Conservation (phyloP, 2,329 filamentous ascomycete species). For the Stachybotrys chartarum region DNA sequence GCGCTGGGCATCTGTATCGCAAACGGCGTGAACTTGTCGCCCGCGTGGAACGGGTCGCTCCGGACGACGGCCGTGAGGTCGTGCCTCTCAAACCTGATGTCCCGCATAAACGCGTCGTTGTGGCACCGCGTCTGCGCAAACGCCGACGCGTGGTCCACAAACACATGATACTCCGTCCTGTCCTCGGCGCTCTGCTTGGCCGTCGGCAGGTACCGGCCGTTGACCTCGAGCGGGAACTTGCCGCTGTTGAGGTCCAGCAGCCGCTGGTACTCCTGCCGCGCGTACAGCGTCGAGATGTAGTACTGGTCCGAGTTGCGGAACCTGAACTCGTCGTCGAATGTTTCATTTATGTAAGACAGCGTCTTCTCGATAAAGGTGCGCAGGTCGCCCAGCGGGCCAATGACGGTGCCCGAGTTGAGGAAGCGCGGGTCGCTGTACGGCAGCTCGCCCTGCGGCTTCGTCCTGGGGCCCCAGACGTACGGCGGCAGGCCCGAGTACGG, state of each 20-base stretch:
- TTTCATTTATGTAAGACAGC: constrained; percentile 4
- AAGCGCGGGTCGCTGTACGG: constrained; percentile 7
- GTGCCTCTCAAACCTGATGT: not conserved
- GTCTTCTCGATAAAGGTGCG: constrained; percentile 10
- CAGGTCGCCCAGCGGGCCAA: constrained; percentile 13
- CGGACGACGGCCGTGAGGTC: not conserved
- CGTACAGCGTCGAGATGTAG: constrained; percentile 12
- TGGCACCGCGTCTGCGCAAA: constrained; percentile 29
- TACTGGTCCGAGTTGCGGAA: constrained; percentile 12
- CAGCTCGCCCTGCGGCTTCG: constrained; percentile 5
- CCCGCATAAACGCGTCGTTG: not conserved
- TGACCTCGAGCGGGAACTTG: constrained; percentile 3
- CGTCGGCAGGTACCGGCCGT: constrained; percentile 6
- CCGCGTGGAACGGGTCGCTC: not conserved
- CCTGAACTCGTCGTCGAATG: constrained; percentile 4
- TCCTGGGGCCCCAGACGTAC: constrained; percentile 10
- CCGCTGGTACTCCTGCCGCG: constrained; percentile 14
- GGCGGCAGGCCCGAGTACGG: constrained; percentile 9
- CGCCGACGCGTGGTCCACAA: constrained; percentile 18
- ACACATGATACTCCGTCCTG: constrained; percentile 9
- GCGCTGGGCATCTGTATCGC: not conserved
- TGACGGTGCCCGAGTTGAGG: constrained; percentile 15
- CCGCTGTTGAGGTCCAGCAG: constrained; percentile 7
- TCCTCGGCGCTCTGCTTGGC: constrained; percentile 4
- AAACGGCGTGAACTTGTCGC: not conserved